Percentiles rank a stretch among this genome's conserved stretches.
Conservation (phyloP, 176 grass and related monocot species). For the Oryza nivara region DNA sequence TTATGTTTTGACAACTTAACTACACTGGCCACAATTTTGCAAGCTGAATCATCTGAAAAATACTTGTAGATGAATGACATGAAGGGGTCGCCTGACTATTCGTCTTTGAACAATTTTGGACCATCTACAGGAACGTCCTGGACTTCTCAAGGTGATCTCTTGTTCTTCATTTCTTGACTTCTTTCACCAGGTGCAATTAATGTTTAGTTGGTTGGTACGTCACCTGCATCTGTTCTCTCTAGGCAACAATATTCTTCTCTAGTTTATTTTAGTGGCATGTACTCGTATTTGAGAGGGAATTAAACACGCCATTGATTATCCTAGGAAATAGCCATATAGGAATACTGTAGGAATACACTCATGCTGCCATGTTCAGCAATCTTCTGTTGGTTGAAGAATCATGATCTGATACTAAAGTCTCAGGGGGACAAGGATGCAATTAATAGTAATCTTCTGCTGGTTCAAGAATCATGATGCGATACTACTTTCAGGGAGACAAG, state of each 20-base stretch:
- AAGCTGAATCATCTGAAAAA: slow-evolving; percentile 28
- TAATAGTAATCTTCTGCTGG: not conserved
- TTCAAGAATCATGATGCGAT: slow-evolving; percentile 27
- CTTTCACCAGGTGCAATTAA: not conserved
- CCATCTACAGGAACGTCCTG: slow-evolving; percentile 61
- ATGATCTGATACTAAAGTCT: slow-evolving; percentile 3
- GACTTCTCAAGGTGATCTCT: slow-evolving; percentile 72
- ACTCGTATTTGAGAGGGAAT: slow-evolving; percentile 6
- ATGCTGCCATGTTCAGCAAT: slow-evolving; percentile 34
- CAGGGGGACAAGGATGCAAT: not conserved
- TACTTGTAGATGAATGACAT: slow-evolving; percentile 59
- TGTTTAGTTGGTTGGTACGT: slow-evolving; percentile 16
- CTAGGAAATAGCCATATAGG: slow-evolving; percentile 10
- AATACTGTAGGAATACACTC: slow-evolving; percentile 23
- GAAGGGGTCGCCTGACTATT: slow-evolving; percentile 50
- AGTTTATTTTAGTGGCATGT: slow-evolving; percentile 19
- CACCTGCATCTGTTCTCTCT: slow-evolving; percentile 19
- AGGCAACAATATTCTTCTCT: slow-evolving; percentile 22
- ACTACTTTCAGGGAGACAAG: not conserved
- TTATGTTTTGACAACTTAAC: not conserved
- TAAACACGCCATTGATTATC: not conserved
- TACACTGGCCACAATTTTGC: not conserved
- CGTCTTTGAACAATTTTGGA: slow-evolving; percentile 36
- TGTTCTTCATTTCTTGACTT: slow-evolving; percentile 11
- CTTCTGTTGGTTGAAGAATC: slow-evolving; percentile 13